Base-by-base conservation (phyloP, 345 rosid genomes). In the Sisymbrium altissimum region DNA sequence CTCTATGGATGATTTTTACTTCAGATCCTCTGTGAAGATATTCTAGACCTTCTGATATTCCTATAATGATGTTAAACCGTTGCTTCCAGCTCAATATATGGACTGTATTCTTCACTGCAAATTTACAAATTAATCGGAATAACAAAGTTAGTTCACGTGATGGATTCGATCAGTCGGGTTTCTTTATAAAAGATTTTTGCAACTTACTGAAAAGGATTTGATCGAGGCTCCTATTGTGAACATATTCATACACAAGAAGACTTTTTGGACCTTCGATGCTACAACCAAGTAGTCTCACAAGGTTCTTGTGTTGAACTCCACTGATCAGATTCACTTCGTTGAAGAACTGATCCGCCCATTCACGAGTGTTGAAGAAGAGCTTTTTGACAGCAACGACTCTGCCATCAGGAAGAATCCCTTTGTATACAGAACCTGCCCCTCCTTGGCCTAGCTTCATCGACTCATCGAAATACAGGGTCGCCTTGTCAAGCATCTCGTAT, bases 241-340 rank as follows among this genome's bases (percentile, higher is more conserved):
- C 84, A 73, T 86, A 89, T 73, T 92, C 97, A 27, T 92, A 89
- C 48, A 92, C 90, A 17, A 92, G 84, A 78, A 89, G 90, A 80
- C 97, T 87, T 43, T 89, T 90, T 0, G 93, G 96, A 39, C 97
- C 97, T 85, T 89, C 93, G 17, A 89, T 88, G 78, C 93, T 88
- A 74, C 97, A 92, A 18, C 97, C 97, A 59, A 92, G 69, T 19
- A 92, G 88, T 59, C 73, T 81, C 19, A 89, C 90, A 33, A 92
- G 84, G 80, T 88, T 88, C 78, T 79, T 68, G 80, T 92, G 96
- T 53, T 84, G 80, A 59, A 88, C 83, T 40, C 85, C 85, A 15
- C 83, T 88, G 64, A 88, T 92, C 73, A 86, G 52, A 72, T 89
- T 86, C 30, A 89, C 92, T 80, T 92, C 96, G 46, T 89, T 89